Base-by-base conservation (phyloP, 2,329 filamentous ascomycete genomes). In the Cladosporium sp. region DNA sequence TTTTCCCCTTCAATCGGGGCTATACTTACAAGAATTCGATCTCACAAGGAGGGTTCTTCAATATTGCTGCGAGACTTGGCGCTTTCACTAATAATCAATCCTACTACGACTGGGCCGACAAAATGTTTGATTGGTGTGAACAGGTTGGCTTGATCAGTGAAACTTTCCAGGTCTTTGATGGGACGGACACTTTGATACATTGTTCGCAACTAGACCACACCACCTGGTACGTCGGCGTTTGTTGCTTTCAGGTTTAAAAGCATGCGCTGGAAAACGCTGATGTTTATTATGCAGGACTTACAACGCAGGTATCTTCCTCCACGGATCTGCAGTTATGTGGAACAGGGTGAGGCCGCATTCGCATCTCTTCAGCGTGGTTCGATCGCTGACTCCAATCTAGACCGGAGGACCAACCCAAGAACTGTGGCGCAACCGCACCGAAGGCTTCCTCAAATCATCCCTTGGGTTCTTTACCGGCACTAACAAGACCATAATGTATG, bases 91-190 rank as follows among this genome's bases (percentile, higher is more conserved):
- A 67, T 22, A 75, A 76, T 59, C 47, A 69, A 58, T 86, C 82
- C 0, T 90, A 89, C 62, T 60, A 77, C 75, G 81, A 90, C 63
- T 90, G 87, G 87, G 82, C 82, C 1, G 72, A 75, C 52, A 70
- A 65, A 54, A 60, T 63, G 35, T 75, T 66, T 64, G 62, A 71
- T 20, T 75, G 73, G 73, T 65, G 67, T 6, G 58, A 53, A 7
- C 72, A 85, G 7, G 81, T 82, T 6, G 80, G 82, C 12, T 75
- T 90, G 58, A 80, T 90, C 61, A 80, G 82, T 61, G 49, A 78
- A 79, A 56, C 70, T 8, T 77, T 74, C 64, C 70, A 75, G 58
- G 75, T 77, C 68, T 79, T 70, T 61, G 78, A 80, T 55, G 78
- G 78, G 56, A 73, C 74, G 34, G 73, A 75, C 50, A 73, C 76